Evolutionary conservation across 176 grass and related monocot genomes (phyloP).

Genomic region (Pharus latifolius): DNA sequence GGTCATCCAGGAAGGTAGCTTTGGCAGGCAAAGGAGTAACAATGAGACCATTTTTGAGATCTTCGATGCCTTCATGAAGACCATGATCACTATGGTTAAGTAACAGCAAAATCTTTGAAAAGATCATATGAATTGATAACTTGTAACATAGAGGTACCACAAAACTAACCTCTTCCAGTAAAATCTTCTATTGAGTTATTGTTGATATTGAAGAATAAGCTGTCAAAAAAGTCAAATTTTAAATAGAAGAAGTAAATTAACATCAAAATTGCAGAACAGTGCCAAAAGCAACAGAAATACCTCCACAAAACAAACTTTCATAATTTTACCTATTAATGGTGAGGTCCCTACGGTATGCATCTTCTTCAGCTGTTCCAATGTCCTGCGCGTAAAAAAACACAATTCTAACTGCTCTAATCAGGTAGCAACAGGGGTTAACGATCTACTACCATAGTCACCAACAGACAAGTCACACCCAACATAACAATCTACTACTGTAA

Average conservation of each 20-base stretch:
- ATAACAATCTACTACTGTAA: no score
- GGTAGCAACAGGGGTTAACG: background rate
- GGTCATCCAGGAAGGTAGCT: conserved; percentile 91
- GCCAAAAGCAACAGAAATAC: background rate
- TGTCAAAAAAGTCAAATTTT: conserved; percentile 20
- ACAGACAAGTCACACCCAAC: background rate
- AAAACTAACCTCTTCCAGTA: conserved; percentile 63
- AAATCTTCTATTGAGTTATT: conserved; percentile 81
- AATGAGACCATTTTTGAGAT: conserved; percentile 65
- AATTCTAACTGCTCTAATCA: background rate
- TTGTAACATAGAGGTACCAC: background rate
- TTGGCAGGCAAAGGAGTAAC: conserved; percentile 87
- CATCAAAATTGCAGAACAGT: background rate
- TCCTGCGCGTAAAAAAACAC: conserved; percentile 40
- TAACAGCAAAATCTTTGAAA: background rate
- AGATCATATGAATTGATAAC: background rate
- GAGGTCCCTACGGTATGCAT: conserved; percentile 84
- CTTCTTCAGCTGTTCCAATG: conserved; percentile 83
- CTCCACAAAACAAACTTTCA: background rate
- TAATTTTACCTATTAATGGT: conserved; percentile 85
- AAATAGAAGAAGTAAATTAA: background rate
- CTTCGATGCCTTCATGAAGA: conserved; percentile 57
- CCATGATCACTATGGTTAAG: conserved; percentile 14
- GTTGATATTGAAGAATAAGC: conserved; percentile 94
- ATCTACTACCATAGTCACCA: background rate